Evolutionary conservation across 2,329 filamentous ascomycete species (phyloP), one percentile per base, ranked within the genome.

Genomic region (Bisporella sp.): DNA sequence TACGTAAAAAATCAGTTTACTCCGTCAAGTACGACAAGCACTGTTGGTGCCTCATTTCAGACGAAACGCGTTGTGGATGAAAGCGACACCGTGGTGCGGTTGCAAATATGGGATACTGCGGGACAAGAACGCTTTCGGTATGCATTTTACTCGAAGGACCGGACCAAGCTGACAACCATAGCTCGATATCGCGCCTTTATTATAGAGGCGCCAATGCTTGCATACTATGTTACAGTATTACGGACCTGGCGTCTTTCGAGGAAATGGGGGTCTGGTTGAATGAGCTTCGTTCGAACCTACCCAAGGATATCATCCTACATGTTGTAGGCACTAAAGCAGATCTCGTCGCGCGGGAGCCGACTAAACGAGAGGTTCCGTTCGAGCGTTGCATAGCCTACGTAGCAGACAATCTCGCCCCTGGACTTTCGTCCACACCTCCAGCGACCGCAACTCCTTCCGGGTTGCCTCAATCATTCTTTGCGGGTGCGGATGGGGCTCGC

Each of bases 61-160:
- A 87, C 87, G 41, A 90, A 90, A 70, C 81, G 84, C 63, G 84
- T 90, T 53, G 76, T 87, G 58, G 91, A 96, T 69, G 88, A 96
- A 66, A 88, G 85, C 28, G 88, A 92, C 62, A 93, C 89, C 1
- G 77, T 87, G 29, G 89, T 96, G 35, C 82, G 91, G n/a, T 75
- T 96, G 37, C 91, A 96, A 65, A 95, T 96, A 59, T 96, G 91
- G 91, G 91, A 96, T 66, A 96, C 91, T 75, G 82, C 92, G 51
- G 92, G 92, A 54, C 92, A 99, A 66, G 92, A 99, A 73, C 83
- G 92, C 50, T 99, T 97, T 68, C 83, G 92, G 63, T 64, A 55
- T 43, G 54, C 50, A 30, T 12, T 21, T 21, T 21, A 21, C 21
- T 21, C 21, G 21, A 21, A 21, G 21, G 21, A 21, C 21, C 21